phyloP scores from a whole-genome alignment of 163 green algal genomes.

The Volvox carteri region DNA sequence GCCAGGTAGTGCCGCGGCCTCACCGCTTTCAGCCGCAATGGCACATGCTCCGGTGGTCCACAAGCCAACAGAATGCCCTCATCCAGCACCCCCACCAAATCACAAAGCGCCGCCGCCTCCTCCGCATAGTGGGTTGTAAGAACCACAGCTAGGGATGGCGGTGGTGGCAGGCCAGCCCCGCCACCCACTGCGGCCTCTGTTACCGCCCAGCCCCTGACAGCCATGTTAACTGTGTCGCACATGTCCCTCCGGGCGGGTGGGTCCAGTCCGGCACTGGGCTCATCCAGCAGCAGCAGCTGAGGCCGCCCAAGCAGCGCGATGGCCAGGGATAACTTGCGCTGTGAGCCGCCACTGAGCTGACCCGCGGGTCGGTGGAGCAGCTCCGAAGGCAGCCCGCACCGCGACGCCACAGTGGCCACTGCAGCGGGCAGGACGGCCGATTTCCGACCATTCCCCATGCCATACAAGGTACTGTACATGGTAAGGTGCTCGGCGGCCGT shows the following conservation, averaged over 20 bases:
- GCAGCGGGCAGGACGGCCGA: not conserved
- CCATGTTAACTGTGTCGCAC: constrained; percentile 43
- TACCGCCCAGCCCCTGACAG: not conserved
- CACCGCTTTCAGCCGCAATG: not conserved
- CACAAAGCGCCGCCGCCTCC: constrained; percentile 39
- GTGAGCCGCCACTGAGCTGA: constrained; percentile 23
- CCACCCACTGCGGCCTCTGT: not conserved
- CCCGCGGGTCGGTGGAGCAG: constrained; percentile 10
- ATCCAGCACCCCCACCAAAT: constrained; percentile 32
- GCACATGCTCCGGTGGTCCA: not conserved
- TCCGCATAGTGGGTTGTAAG: constrained; percentile 46
- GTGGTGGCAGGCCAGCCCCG: not conserved
- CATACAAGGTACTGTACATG: constrained; percentile 25
- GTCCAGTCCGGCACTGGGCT: constrained; percentile 44
- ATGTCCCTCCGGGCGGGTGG: constrained; percentile 5
- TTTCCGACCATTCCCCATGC: not conserved
- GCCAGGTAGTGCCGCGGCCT: constrained; percentile 29
- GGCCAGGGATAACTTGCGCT: constrained; percentile 52
- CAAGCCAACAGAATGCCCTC: constrained; percentile 4
- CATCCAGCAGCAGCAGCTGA: constrained; percentile 49
- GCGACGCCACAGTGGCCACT: not conserved
- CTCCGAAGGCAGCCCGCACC: constrained; percentile 15
- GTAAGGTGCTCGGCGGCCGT: constrained; percentile 27
- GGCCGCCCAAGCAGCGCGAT: constrained; percentile 30
- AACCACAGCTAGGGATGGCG: constrained; percentile 6